A percentile compares a stretch with the other conserved stretches of the same genome.
These are phyloP conservation scores for Pyrus hybrid DNA, from an alignment of 331 rosid species.

Conservation along the genomic window DNA sequence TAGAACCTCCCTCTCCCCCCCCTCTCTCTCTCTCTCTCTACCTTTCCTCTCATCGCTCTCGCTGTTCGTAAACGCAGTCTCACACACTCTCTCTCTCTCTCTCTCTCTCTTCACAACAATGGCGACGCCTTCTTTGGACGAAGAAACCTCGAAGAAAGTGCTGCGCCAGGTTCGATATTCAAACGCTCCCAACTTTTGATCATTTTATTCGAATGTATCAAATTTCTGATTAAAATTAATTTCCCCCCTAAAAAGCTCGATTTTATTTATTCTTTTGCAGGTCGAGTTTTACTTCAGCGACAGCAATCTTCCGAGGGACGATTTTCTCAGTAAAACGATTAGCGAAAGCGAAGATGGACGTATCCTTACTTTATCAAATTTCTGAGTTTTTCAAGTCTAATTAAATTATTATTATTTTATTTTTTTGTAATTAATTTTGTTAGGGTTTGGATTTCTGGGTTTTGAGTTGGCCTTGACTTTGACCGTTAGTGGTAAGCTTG, in stretches of 20 bases:
- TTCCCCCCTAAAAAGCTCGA: background rate
- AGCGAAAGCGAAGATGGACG: conserved; percentile 66
- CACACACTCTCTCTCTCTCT: background rate
- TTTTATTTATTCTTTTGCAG: conserved; percentile 12
- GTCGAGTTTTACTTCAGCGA: conserved; percentile 93
- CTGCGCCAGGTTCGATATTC: conserved; percentile 48
- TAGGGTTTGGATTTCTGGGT: background rate
- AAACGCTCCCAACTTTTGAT: background rate
- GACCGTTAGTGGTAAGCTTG: conserved; percentile 55
- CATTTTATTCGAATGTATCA: background rate
- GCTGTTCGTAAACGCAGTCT: background rate
- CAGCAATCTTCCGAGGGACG: conserved; percentile 80
- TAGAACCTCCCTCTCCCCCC: background rate
- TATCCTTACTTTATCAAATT: conserved; percentile 42
- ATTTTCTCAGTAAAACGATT: conserved; percentile 49
- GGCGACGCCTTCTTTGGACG: conserved; percentile 56
- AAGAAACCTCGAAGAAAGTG: conserved; percentile 65
- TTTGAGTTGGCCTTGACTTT: conserved; percentile 40
- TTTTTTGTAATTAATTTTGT: background rate
- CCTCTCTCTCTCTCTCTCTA: background rate
- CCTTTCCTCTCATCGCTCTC: background rate
- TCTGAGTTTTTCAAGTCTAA: background rate
- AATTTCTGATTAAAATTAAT: too few relatives aligned
- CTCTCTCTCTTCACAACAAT: conserved; percentile 9
- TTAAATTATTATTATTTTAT: background rate